A percentile compares a stretch with the other conserved stretches of the same genome.
phyloP scores from a whole-genome alignment of 768 basidiomycete genomes.

The Psilocybe tampanensis region DNA sequence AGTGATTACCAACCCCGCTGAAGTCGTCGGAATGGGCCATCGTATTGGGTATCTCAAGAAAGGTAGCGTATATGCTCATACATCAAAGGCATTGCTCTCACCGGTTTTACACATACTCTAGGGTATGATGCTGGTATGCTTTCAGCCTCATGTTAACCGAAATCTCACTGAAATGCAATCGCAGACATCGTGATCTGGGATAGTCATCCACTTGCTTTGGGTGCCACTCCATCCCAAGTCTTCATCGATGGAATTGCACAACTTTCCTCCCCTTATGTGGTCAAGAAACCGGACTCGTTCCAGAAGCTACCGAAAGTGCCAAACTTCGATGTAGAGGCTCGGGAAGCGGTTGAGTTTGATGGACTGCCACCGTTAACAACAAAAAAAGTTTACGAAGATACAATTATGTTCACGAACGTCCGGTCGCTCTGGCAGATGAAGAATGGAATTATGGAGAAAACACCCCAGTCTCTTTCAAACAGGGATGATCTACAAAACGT shows the following conservation, averaged over 20 bases:
- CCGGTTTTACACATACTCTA: slow-evolving; percentile 19
- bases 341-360: slow-evolving; percentile 60
- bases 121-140: slow-evolving; percentile 73
- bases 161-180: neutral
- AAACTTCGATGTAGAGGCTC: slow-evolving; percentile 70
- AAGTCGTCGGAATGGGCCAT: slow-evolving; percentile 75
- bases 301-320: slow-evolving; percentile 60
- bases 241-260: slow-evolving; percentile 91
- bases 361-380: slow-evolving; percentile 75
- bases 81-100: neutral
- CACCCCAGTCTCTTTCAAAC: slow-evolving; percentile 23
- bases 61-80: slow-evolving; percentile 40
- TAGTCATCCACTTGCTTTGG: slow-evolving; percentile 80
- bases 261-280: slow-evolving; percentile 45
- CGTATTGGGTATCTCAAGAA: slow-evolving; percentile 78
- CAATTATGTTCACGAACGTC: slow-evolving; percentile 71
- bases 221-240: slow-evolving; percentile 86
- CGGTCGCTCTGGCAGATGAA: slow-evolving; percentile 40
- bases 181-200: slow-evolving; percentile 83
- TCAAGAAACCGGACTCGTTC: slow-evolving; percentile 51
- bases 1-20: slow-evolving; percentile 74
- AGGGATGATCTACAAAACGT: slow-evolving; percentile 33
- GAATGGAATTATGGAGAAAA: slow-evolving; percentile 29
- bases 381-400: slow-evolving; percentile 33
- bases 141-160: neutral